Base-by-base conservation (phyloP, 2,329 filamentous ascomycete species). In the Fusarium haematococcum region DNA sequence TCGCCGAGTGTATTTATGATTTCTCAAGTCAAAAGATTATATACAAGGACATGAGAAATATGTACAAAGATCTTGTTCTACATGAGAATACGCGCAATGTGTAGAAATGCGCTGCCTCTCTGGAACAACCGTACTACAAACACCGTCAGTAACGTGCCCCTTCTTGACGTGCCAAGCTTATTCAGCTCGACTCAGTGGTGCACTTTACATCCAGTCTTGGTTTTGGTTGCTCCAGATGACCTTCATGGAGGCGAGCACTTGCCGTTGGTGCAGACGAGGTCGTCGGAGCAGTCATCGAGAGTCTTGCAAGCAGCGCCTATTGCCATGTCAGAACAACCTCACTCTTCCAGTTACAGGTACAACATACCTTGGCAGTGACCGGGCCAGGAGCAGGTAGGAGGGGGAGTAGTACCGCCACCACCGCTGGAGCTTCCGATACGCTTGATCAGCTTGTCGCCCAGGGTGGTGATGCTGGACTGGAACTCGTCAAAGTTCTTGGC, bases 371-470 rank as follows among this genome's bases (percentile, higher is more conserved):
- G 14, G 54, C 71, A 75, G 41, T 73, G 71, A 18, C 71, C 75
- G 18, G 57, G 23, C 69, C 60, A 76, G 64, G 71, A 74, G 68
- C 76, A 78, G 48, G 71, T 67, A 13, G 32, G 14, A 60, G 61
- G 33, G 52, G 33, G 23, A 7, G 48, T 52, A 14, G 60, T 60
- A 35, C 25, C 9, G 18, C 61, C 25, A n/a, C 54, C 63, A 41
- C 56, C 37, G 25, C 32, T 41, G 48, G 45, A 62, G 35, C 56
- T 63, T 18, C 76, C 79, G 52, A 82, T 78, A 9, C 81, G 75
- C 57, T 76, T 57, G n/a, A 92, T 82, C 50, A 92, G 81, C 74
- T 79, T 81, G 74, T 91, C 84, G 1, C 90, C 90, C 1, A 90
- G 77, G 0, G 69, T 75, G 61, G 83, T 79, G 64, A 91, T 86